Conservation (phyloP, 257 asterid species). For the Solanum clarkiae region DNA sequence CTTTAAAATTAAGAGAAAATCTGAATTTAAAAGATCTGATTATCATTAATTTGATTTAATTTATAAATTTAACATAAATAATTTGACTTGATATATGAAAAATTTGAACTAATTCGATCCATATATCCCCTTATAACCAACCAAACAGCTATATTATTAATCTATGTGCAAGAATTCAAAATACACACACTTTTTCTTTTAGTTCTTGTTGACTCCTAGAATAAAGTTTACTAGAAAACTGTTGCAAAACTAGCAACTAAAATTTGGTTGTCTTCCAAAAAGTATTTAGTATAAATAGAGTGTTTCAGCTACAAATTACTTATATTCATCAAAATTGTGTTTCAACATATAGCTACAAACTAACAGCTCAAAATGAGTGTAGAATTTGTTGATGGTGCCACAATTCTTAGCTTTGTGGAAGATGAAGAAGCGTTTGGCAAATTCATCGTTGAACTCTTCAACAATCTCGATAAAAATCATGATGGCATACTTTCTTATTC, state of each 20-base stretch:
- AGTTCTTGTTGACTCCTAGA: neutral
- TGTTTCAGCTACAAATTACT: neutral
- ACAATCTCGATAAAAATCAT: neutral
- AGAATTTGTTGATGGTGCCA: neutral
- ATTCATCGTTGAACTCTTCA: neutral
- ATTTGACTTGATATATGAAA: neutral
- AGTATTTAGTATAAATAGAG: neutral
- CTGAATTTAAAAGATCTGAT: neutral
- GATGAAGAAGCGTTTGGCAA: neutral
- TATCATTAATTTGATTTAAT: neutral
- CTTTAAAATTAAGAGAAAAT: too few relatives aligned
- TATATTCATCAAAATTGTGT: neutral
- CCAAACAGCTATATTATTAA: neutral
- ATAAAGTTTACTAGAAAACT: neutral
- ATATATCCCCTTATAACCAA: accelerated
- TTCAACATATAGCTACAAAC: neutral
- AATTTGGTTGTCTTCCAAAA: neutral
- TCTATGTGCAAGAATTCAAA: neutral
- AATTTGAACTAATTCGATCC: neutral
- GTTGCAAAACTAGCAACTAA: neutral
- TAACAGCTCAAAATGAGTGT: neutral
- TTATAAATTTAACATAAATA: neutral
- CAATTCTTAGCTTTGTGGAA: neutral
- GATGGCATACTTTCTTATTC: neutral
- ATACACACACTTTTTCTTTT: neutral